A percentile compares a stretch with the other conserved stretches of the same genome.
Evolutionary conservation across 306 rosid species (phyloP).

Genomic region (Cucumis sativus): DNA sequence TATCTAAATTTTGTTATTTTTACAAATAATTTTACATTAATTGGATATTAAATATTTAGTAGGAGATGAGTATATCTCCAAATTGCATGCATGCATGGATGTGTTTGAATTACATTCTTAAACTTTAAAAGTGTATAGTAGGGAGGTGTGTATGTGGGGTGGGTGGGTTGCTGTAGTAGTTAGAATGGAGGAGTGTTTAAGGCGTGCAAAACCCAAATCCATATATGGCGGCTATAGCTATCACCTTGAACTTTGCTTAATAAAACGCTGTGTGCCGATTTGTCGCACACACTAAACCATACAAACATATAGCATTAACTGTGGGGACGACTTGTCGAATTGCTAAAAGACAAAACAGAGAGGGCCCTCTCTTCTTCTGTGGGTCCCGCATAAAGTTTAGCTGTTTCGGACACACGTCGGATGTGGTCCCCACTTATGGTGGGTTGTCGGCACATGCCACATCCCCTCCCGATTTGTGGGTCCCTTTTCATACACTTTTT

Average conservation of each 20-base stretch:
- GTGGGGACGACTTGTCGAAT: conserved; percentile 60
- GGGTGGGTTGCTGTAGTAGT: too few relatives aligned
- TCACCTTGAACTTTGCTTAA: conserved; percentile 7
- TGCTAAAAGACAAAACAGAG: conserved; percentile 11
- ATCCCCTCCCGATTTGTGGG: conserved; percentile 34
- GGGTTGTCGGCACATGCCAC: conserved; percentile 45
- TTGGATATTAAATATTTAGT: too few relatives aligned
- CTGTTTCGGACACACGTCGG: conserved; percentile 58
- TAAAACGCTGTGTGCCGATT: conserved; percentile 18
- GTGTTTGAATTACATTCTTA: too few relatives aligned
- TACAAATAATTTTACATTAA: too few relatives aligned
- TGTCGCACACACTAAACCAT: conserved; percentile 41
- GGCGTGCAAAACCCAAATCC: conserved; percentile 34
- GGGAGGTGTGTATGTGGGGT: not conserved
- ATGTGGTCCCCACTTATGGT: conserved; percentile 41
- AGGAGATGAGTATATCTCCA: too few relatives aligned
- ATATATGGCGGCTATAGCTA: conserved; percentile 54
- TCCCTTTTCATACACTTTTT: conserved; percentile 18
- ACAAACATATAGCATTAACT: not conserved
- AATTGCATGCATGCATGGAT: too few relatives aligned
- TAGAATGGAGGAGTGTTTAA: not conserved
- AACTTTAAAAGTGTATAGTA: too few relatives aligned
- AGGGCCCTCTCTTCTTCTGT: too few relatives aligned
- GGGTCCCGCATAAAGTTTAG: not conserved
- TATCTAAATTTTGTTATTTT: too few relatives aligned